These are phyloP conservation scores for Tuber borchii DNA, from an alignment of 495 filamentous ascomycete species.

Conservation along the genomic window DNA sequence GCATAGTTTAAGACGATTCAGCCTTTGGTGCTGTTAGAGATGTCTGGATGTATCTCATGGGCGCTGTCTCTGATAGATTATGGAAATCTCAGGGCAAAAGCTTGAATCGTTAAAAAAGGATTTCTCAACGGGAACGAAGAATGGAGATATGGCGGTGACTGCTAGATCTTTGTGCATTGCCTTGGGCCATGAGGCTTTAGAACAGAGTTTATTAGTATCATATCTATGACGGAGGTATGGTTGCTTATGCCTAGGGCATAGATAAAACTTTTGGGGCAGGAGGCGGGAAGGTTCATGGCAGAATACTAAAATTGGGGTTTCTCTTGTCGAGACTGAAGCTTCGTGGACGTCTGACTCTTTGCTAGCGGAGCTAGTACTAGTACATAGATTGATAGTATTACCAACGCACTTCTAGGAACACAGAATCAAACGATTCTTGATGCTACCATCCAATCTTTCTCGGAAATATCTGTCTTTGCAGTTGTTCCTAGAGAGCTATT, in stretches of 20 bases:
- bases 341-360: constrained; percentile 44
- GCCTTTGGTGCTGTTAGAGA: constrained; percentile 34
- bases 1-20: constrained; percentile 50
- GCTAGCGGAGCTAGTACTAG: constrained; percentile 42
- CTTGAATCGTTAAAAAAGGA: constrained; percentile 19
- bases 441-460: constrained; percentile 58
- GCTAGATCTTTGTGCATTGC: constrained; percentile 73
- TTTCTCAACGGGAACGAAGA: constrained; percentile 20
- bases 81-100: constrained; percentile 11
- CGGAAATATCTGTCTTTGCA: constrained; percentile 66
- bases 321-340: constrained; percentile 55
- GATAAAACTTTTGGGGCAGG: constrained; percentile 53
- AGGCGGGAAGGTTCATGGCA: too few species aligned
- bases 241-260: constrained; percentile 45
- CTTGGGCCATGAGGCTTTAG: constrained; percentile 55
- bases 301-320: too few species aligned
- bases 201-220: constrained; percentile 43
- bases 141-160: constrained; percentile 45
- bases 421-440: constrained; percentile 55
- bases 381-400: constrained; percentile 44
- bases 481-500: too few species aligned
- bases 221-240: constrained; percentile 45
- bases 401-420: constrained; percentile 49
- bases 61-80: constrained; percentile 20
- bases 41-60: constrained; percentile 33